Evolutionary conservation across 202 grass and related monocot genomes (phyloP).

Genomic region (Schoenoplectus triqueter): DNA sequence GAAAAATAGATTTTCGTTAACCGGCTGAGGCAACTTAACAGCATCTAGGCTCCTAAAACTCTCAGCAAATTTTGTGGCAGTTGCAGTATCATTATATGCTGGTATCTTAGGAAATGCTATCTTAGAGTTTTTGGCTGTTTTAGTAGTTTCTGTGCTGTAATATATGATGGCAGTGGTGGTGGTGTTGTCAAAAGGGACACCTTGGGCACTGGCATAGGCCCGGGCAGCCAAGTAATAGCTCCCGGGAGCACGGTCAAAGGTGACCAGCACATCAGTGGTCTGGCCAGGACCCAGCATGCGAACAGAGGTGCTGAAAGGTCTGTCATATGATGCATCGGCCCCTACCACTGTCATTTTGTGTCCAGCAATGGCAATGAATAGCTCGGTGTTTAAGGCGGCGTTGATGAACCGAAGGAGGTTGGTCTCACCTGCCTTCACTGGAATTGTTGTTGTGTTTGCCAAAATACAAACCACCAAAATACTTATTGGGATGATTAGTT

Average conservation of each 20-base stretch:
- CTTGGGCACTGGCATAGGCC: slow-evolving; percentile 71
- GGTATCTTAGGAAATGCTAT: slow-evolving; percentile 58
- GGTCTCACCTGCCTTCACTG: slow-evolving; percentile 72
- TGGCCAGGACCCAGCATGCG: slow-evolving; percentile 70
- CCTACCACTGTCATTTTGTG: slow-evolving; percentile 88
- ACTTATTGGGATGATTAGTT: neutral
- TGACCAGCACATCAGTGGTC: slow-evolving; percentile 86
- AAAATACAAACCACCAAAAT: neutral
- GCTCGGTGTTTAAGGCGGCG: slow-evolving; percentile 77
- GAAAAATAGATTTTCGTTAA: slow-evolving; percentile 89
- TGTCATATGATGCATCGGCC: slow-evolving; percentile 83
- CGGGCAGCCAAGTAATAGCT: slow-evolving; percentile 69
- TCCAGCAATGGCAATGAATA: slow-evolving; percentile 72
- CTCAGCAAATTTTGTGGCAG: slow-evolving; percentile 53
- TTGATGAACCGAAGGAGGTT: slow-evolving; percentile 87
- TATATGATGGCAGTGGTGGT: slow-evolving; percentile 80
- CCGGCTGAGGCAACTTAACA: slow-evolving; percentile 40
- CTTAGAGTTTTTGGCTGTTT: neutral
- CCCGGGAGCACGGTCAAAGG: slow-evolving; percentile 47
- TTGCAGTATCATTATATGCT: slow-evolving; percentile 71
- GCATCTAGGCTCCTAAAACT: slow-evolving; percentile 50
- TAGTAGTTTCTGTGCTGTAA: slow-evolving; percentile 38
- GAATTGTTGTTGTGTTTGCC: slow-evolving; percentile 53
- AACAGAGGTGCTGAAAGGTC: slow-evolving; percentile 60
- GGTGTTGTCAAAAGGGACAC: slow-evolving; percentile 86